Conservation (phyloP, 2,329 filamentous ascomycete genomes). For the Fusarium guadeloupense region DNA sequence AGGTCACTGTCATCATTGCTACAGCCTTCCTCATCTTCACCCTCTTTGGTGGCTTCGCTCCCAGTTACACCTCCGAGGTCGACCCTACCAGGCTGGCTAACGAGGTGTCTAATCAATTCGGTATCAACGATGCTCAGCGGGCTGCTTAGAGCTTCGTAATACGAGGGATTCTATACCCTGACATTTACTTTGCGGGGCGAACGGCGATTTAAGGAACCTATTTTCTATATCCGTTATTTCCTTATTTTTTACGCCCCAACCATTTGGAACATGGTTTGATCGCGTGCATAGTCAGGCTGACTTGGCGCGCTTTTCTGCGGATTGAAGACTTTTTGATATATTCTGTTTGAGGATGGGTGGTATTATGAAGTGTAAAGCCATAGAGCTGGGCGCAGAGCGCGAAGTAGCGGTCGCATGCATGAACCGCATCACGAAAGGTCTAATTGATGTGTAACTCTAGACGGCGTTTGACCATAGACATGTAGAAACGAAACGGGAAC, state of each 20-base stretch:
- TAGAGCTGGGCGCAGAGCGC: conserved; percentile 52
- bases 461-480: conserved; percentile 54
- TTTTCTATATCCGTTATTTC: conserved; percentile 38
- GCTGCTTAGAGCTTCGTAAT: conserved; percentile 24
- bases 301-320: conserved; percentile 38
- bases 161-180: conserved; percentile 27
- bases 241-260: conserved; percentile 34
- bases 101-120: conserved; percentile 61
- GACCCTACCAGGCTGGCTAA: conserved; percentile 60
- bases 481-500: conserved; percentile 51
- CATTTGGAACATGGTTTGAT: conserved; percentile 36
- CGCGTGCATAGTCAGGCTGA: conserved; percentile 40
- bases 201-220: conserved; percentile 46
- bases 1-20: conserved; percentile 74
- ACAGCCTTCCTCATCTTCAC: conserved; percentile 73
- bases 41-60: conserved; percentile 73
- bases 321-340: conserved; percentile 47
- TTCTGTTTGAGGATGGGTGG: conserved; percentile 43
- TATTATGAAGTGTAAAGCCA: conserved; percentile 49
- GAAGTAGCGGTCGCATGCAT: conserved; percentile 46
- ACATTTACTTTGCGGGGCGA: conserved; percentile 45
- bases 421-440: conserved; percentile 50
- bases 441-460: conserved; percentile 55
- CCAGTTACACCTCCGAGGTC: conserved; percentile 65
- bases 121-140: conserved; percentile 47